Evolutionary conservation across 1,284 basidiomycete species (phyloP).

Genomic region (Moesziomyces globuligerus): DNA sequence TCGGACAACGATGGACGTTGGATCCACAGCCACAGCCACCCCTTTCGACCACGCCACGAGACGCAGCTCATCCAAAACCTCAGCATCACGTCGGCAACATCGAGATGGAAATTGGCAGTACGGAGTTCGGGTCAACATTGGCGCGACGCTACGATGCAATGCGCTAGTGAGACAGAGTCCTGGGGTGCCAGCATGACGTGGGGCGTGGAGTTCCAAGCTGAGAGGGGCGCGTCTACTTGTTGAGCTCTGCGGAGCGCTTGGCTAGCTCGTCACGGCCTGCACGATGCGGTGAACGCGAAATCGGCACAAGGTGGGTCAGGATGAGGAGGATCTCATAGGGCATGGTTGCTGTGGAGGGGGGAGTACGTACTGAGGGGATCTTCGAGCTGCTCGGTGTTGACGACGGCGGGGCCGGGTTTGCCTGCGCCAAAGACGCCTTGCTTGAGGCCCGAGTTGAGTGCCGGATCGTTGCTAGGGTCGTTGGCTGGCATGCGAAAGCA

Average conservation of each 20-base stretch:
- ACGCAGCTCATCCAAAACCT: too few relatives aligned
- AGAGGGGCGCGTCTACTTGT: constrained; percentile 43
- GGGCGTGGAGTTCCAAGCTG: too few relatives aligned
- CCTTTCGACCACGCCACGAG: too few relatives aligned
- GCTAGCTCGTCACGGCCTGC: constrained; percentile 49
- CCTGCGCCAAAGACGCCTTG: constrained; percentile 31
- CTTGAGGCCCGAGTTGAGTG: constrained; percentile 36
- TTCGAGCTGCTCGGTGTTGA: constrained; percentile 36
- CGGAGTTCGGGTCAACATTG: too few relatives aligned
- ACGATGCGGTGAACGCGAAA: not conserved
- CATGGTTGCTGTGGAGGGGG: not conserved
- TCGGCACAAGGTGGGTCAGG: not conserved
- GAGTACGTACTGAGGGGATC: constrained; percentile 40
- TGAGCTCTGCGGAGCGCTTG: constrained; percentile 56
- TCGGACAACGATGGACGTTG: too few relatives aligned
- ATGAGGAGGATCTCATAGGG: too few relatives aligned
- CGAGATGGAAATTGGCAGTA: too few relatives aligned
- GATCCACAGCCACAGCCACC: too few relatives aligned
- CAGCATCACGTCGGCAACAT: too few relatives aligned
- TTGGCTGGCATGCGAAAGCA: constrained; percentile 21
- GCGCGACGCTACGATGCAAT: too few relatives aligned
- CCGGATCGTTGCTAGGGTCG: constrained; percentile 51
- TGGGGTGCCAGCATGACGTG: too few relatives aligned
- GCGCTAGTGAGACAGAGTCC: too few relatives aligned
- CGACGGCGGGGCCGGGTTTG: constrained; percentile 42